These are phyloP conservation scores for Trichocladium antarcticum DNA, from an alignment of 495 filamentous ascomycete species.

Conservation along the genomic window DNA sequence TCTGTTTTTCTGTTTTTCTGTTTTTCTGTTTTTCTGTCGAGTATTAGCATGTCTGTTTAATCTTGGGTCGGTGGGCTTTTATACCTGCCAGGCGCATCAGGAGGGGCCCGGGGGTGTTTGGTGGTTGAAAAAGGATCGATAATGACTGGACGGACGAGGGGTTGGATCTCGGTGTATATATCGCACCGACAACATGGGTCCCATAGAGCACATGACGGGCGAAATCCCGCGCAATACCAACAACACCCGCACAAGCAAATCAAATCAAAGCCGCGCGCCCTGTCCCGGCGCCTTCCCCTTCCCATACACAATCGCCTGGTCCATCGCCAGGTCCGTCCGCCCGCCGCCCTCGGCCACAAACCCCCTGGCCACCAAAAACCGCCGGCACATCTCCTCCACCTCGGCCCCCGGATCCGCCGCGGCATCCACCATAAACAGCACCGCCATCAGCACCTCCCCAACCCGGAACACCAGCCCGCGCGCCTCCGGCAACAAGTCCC, in stretches of 20 bases:
- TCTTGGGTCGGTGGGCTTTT: too few species aligned
- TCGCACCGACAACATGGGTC: too few species aligned
- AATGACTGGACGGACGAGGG: too few species aligned
- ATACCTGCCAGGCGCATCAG: too few species aligned
- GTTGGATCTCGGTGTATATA: too few species aligned
- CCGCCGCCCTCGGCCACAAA: constrained; percentile 9
- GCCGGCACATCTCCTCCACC: constrained; percentile 20
- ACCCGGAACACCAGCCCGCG: constrained; percentile 24
- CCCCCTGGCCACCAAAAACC: constrained; percentile 22
- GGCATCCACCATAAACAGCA: constrained; percentile 26
- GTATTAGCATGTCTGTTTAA: too few species aligned
- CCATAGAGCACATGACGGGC: too few species aligned
- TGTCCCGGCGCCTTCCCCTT: not conserved
- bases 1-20: not conserved
- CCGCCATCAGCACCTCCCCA: constrained; percentile 28
- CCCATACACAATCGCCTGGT: constrained; percentile 21
- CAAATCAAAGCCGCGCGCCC: too few species aligned
- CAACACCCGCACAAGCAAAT: too few species aligned
- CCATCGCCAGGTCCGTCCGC: constrained; percentile 10
- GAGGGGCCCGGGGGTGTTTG: too few species aligned
- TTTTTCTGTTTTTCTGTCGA: not conserved
- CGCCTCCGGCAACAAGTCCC: constrained; percentile 24
- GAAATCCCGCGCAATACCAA: too few species aligned
- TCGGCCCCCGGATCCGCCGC: constrained; percentile 14
- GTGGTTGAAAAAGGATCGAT: too few species aligned